A percentile compares a stretch with the other conserved stretches of the same genome.
phyloP scores from a whole-genome alignment of 2,329 filamentous ascomycete genomes.

The Verticillium alfalfae region DNA sequence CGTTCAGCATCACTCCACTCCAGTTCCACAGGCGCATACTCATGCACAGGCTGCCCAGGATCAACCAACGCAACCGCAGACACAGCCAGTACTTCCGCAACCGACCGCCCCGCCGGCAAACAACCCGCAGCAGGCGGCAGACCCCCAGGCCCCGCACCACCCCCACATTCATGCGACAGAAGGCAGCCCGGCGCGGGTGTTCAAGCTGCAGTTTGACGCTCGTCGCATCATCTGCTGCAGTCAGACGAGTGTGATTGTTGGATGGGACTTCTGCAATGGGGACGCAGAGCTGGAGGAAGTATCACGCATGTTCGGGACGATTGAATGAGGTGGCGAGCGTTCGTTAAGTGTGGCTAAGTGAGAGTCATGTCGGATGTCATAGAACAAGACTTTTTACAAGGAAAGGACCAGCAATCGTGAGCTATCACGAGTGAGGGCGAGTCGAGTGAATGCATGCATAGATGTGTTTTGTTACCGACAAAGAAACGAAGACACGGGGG shows the following conservation, averaged over 20 bases:
- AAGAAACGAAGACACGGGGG: too few species aligned
- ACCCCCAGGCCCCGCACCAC: constrained; percentile 25
- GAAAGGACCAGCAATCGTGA: neutral
- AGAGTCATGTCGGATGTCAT: neutral
- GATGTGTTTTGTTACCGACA: too few species aligned
- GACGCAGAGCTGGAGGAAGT: constrained; percentile 76
- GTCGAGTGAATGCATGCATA: too few species aligned
- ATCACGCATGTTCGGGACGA: constrained; percentile 67
- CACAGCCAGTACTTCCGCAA: neutral
- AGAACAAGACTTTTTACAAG: neutral
- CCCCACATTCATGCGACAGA: constrained; percentile 41
- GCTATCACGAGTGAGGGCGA: neutral
- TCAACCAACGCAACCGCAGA: constrained; percentile 1
- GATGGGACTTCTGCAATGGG: constrained; percentile 94
- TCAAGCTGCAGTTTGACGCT: constrained; percentile 95
- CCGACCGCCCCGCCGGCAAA: constrained; percentile 4
- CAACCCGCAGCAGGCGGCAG: constrained; percentile 10
- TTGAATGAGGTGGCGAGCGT: constrained; percentile 27
- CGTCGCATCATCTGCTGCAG: constrained; percentile 91
- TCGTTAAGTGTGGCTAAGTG: neutral
- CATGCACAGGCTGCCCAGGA: neutral
- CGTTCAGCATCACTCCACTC: constrained; percentile 9
- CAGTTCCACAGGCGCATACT: constrained; percentile 2
- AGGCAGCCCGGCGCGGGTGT: constrained; percentile 60
- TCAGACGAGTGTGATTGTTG: constrained; percentile 85